These are phyloP conservation scores for Sarcodon aspratus DNA, from an alignment of 768 basidiomycete genomes.

Conservation along the genomic window DNA sequence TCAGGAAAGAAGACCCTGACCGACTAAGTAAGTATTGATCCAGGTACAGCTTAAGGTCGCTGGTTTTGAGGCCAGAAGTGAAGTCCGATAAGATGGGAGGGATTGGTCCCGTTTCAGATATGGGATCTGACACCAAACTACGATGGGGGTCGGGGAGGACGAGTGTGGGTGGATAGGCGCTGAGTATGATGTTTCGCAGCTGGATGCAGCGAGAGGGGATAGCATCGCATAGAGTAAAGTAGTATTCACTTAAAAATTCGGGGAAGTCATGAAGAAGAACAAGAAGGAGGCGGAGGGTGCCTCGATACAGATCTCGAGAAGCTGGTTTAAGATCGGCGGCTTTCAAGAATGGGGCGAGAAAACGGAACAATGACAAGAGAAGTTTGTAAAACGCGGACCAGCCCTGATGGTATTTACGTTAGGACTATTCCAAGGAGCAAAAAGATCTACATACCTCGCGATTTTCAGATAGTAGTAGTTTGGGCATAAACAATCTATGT, in stretches of 20 bases:
- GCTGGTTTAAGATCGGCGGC: slow-evolving; percentile 70
- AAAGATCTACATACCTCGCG: slow-evolving; percentile 51
- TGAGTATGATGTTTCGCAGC: slow-evolving; percentile 91
- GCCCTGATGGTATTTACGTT: slow-evolving; percentile 37
- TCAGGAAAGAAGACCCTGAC: slow-evolving; percentile 57
- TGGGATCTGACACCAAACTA: slow-evolving; percentile 58
- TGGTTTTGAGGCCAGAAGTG: slow-evolving; percentile 66
- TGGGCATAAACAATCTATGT: slow-evolving; percentile 96
- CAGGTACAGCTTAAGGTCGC: slow-evolving; percentile 67
- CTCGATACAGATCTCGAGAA: slow-evolving; percentile 82
- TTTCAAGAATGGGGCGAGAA: slow-evolving; percentile 84
- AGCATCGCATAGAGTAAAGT: slow-evolving; percentile 89
- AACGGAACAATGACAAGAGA: slow-evolving; percentile 88
- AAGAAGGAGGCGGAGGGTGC: slow-evolving; percentile 79
- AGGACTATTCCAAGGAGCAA: neutral
- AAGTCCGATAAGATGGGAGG: slow-evolving; percentile 91
- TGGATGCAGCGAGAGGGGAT: slow-evolving; percentile 92
- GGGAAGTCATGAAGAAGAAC: slow-evolving; percentile 98
- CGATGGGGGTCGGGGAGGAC: slow-evolving; percentile 81
- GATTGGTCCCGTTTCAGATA: slow-evolving; percentile 86
- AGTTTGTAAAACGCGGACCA: slow-evolving; percentile 97
- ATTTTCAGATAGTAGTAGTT: slow-evolving; percentile 76
- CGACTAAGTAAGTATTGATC: slow-evolving; percentile 81
- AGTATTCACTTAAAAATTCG: slow-evolving; percentile 94
- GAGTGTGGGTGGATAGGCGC: slow-evolving; percentile 81